Conservation (phyloP, 2,329 filamentous ascomycete genomes). For the Monilinia aucupariae region DNA sequence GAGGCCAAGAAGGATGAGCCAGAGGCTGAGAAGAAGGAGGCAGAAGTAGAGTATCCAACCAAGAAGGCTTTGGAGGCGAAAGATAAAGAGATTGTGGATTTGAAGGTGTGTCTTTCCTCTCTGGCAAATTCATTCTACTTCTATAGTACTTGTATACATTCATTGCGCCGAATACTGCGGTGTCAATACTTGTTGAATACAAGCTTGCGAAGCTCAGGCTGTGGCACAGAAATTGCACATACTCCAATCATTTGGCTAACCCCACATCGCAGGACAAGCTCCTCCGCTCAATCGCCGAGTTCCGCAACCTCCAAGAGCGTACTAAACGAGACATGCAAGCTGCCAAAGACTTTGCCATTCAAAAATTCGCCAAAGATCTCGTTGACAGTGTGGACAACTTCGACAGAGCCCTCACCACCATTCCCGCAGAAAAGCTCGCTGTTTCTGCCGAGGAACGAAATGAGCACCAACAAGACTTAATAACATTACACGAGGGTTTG, state of each 20-base stretch:
- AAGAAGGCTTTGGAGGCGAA: conserved; percentile 67
- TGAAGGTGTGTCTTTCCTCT: conserved; percentile 64
- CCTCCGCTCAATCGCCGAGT: conserved; percentile 89
- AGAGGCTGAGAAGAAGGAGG: conserved; percentile 36
- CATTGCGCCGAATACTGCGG: too few species aligned
- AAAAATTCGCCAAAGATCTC: conserved; percentile 88
- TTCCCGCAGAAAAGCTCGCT: conserved; percentile 67
- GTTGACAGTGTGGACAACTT: conserved; percentile 96
- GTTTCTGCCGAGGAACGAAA: conserved; percentile 43
- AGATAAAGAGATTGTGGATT: conserved; percentile 67
- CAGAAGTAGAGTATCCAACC: conserved; percentile 43
- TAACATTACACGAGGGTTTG: conserved; percentile 78
- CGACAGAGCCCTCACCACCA: conserved; percentile 80
- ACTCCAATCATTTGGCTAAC: conserved; percentile 12
- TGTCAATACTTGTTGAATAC: background rate
- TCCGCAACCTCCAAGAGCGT: conserved; percentile 95
- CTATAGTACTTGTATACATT: background rate
- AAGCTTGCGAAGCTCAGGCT: background rate
- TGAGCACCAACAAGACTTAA: conserved; percentile 63
- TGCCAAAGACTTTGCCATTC: conserved; percentile 88
- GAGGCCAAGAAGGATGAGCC: conserved; percentile 41
- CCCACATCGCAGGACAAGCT: conserved; percentile 72
- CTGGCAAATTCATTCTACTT: background rate
- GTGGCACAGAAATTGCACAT: conserved; percentile 2
- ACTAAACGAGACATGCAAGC: conserved; percentile 83